Conservation (phyloP, 208 protist species). For the Novymonas esmeraldas region DNA sequence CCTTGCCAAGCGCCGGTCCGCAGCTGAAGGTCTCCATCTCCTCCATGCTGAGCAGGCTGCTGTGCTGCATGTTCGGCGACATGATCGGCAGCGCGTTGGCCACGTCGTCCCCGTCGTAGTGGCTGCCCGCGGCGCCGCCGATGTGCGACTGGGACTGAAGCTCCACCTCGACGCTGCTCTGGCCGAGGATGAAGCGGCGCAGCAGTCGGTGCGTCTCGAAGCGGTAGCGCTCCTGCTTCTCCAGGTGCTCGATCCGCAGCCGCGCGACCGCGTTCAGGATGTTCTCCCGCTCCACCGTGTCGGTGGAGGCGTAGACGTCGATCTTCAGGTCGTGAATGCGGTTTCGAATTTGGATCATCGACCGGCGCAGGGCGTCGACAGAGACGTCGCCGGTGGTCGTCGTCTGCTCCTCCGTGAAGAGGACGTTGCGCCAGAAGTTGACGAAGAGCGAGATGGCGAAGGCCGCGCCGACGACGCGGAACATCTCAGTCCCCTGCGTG, state of each 20-base stretch:
- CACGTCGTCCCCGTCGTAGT: conserved; percentile 22
- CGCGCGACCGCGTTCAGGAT: conserved; percentile 69
- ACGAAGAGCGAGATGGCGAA: conserved; percentile 38
- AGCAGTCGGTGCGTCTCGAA: conserved; percentile 57
- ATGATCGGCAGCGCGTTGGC: conserved; percentile 20
- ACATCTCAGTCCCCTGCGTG: conserved; percentile 53
- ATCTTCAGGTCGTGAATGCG: conserved; percentile 67
- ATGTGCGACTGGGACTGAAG: conserved; percentile 14
- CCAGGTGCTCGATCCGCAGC: conserved; percentile 72
- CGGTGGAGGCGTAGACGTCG: conserved; percentile 50
- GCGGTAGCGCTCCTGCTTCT: conserved; percentile 75
- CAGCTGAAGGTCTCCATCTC: conserved; percentile 83
- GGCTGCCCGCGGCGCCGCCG: conserved; percentile 9
- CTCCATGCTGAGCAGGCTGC: conserved; percentile 52
- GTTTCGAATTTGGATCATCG: conserved; percentile 61
- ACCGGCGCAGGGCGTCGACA: conserved; percentile 62
- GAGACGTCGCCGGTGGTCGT: conserved; percentile 49
- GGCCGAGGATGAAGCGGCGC: conserved; percentile 42
- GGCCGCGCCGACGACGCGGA: conserved; percentile 35
- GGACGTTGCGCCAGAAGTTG: conserved; percentile 63
- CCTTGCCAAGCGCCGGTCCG: conserved; percentile 71
- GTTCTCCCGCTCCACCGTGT: conserved; percentile 55
- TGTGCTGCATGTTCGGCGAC: conserved; percentile 32
- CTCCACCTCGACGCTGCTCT: conserved; percentile 13
- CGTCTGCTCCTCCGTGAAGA: conserved; percentile 41